A percentile compares a stretch with the other conserved stretches of the same genome.
Conservation (phyloP, 2,329 filamentous ascomycete genomes). For the Aspergillus alliaceus region DNA sequence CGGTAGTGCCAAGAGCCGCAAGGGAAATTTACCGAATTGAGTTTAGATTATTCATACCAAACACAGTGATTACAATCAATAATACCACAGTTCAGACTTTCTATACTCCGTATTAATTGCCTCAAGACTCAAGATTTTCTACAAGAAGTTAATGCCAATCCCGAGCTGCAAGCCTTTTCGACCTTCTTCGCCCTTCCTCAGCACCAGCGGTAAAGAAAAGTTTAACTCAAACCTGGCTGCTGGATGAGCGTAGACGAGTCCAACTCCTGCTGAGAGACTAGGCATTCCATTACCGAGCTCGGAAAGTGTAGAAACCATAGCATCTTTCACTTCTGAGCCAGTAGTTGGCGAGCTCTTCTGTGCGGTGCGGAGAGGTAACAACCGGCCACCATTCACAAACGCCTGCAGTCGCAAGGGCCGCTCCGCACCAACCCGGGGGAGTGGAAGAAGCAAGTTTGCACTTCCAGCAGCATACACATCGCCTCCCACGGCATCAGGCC, state of each 20-base stretch:
- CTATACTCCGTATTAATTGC: conserved; percentile 8
- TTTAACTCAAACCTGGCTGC: conserved; percentile 94
- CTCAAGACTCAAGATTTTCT: conserved; percentile 37
- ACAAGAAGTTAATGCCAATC: conserved; percentile 96
- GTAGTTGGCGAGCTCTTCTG: conserved; percentile 49
- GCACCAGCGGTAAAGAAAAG: conserved; percentile 81
- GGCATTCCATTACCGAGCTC: conserved; percentile 75
- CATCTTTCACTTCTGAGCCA: conserved; percentile 46
- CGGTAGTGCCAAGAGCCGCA: neutral
- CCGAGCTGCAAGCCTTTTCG: conserved; percentile 92
- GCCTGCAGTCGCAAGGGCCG: conserved; percentile 84
- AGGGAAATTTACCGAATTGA: neutral
- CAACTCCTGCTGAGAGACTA: conserved; percentile 81
- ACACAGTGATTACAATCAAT: too few species aligned
- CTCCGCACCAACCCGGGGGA: conserved; percentile 78
- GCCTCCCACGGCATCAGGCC: conserved; percentile 80
- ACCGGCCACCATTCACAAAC: conserved; percentile 85
- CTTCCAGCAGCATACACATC: conserved; percentile 90
- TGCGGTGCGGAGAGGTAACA: conserved; percentile 71
- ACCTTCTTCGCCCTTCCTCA: conserved; percentile 79
- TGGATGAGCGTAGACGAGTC: conserved; percentile 91
- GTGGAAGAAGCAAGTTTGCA: conserved; percentile 78
- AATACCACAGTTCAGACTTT: neutral
- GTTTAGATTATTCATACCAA: neutral
- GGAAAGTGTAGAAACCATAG: conserved; percentile 59